These are phyloP conservation scores for Peronospora destructor DNA, from an alignment of 352 stramenopile species.

Conservation along the genomic window DNA sequence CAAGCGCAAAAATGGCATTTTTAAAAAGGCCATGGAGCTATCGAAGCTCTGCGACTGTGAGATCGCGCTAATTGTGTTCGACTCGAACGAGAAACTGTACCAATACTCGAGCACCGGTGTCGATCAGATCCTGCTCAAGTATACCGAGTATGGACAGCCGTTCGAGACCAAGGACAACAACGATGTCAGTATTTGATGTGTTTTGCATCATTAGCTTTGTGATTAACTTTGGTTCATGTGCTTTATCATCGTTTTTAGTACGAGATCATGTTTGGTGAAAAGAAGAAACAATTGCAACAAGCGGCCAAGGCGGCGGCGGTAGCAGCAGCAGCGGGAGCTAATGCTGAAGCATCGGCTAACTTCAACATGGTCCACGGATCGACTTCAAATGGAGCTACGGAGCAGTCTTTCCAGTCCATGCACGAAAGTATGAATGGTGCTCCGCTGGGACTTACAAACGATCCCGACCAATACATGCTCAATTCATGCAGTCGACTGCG, in stretches of 20 bases:
- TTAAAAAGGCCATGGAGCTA: slow-evolving; percentile 85
- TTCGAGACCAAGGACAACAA: slow-evolving; percentile 82
- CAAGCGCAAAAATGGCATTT: slow-evolving; percentile 81
- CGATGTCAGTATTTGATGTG: slow-evolving; percentile 41
- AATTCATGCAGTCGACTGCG: slow-evolving; percentile 26
- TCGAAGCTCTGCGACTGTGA: slow-evolving; percentile 85
- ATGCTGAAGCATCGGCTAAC: slow-evolving; percentile 26
- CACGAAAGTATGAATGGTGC: slow-evolving; percentile 25
- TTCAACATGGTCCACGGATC: slow-evolving; percentile 29
- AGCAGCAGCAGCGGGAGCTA: slow-evolving; percentile 24
- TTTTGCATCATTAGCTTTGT: not conserved
- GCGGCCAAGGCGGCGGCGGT: slow-evolving; percentile 39
- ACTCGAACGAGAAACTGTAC: slow-evolving; percentile 83
- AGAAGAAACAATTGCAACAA: slow-evolving; percentile 55
- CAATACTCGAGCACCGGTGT: slow-evolving; percentile 80
- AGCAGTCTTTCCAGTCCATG: slow-evolving; percentile 36
- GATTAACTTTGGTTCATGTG: slow-evolving; percentile 1
- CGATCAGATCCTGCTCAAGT: slow-evolving; percentile 82
- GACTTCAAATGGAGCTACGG: slow-evolving; percentile 14
- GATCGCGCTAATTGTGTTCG: slow-evolving; percentile 82
- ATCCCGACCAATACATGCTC: slow-evolving; percentile 64
- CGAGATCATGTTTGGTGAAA: slow-evolving; percentile 77
- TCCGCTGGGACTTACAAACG: slow-evolving; percentile 49
- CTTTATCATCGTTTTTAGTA: slow-evolving; percentile 35
- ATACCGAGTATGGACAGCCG: slow-evolving; percentile 78